phyloP scores from a whole-genome alignment of 2,329 filamentous ascomycete genomes.

The Westerdykella ornata region DNA sequence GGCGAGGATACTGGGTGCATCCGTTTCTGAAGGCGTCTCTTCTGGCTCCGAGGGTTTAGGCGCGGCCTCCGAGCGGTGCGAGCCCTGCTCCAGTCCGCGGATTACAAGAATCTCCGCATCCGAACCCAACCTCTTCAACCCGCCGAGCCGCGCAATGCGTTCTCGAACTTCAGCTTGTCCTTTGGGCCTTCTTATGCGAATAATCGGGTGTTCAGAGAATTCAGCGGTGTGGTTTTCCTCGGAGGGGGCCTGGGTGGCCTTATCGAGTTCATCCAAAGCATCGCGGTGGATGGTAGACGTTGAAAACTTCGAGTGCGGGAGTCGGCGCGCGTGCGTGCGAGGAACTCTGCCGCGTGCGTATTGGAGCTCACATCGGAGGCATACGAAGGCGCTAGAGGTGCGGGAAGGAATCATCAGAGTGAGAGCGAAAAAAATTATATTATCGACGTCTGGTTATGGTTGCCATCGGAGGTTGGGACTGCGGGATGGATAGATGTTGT shows the following conservation, averaged over 20 bases:
- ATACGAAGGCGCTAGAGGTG: constrained; percentile 34
- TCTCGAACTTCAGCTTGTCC: constrained; percentile 23
- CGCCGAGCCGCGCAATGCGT: constrained; percentile 22
- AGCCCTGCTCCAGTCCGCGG: constrained; percentile 17
- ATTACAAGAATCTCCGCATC: constrained; percentile 34
- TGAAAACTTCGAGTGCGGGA: constrained; percentile 24
- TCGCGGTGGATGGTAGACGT: constrained; percentile 19
- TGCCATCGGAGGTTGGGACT: constrained; percentile 2
- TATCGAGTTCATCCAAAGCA: constrained; percentile 12
- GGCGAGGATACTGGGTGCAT: constrained; percentile 18
- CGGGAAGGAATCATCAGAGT: constrained; percentile 32
- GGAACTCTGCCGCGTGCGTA: constrained; percentile 18
- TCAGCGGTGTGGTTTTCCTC: background rate
- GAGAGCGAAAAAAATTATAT: constrained; percentile 1
- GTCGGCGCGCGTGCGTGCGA: constrained; percentile 8
- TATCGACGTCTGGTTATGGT: background rate
- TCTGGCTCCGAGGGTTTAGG: constrained; percentile 5
- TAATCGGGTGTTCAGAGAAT: constrained; percentile 12
- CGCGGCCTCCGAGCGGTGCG: background rate
- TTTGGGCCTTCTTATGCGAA: constrained; percentile 17
- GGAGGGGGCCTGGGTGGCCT: background rate
- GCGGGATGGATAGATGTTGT: background rate
- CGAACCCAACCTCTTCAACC: constrained; percentile 28
- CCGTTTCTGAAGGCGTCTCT: constrained; percentile 6
- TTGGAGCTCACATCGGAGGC: constrained; percentile 35